Evolutionary conservation across 495 filamentous ascomycete genomes (phyloP).

Genomic region (Penicillium fimorum): DNA sequence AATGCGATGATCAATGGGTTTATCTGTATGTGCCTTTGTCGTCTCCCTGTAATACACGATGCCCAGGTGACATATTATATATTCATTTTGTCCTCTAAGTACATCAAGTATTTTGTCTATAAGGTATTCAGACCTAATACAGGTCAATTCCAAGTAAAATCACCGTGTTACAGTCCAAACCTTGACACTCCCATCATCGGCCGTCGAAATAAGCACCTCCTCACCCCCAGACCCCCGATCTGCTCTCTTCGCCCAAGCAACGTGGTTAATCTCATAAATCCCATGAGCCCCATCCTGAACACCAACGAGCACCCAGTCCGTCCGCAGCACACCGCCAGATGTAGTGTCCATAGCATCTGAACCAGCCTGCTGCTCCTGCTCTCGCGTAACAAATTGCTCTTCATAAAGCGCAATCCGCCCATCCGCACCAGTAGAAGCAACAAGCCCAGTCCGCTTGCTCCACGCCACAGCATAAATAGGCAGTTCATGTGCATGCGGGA

Average conservation of each 20-base stretch:
- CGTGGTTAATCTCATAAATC: conserved; percentile 90
- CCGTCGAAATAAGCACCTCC: conserved; percentile 73
- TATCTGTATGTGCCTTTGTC: too few species aligned
- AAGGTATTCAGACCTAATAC: background rate
- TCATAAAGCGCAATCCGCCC: conserved; percentile 79
- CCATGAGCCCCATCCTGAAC: conserved; percentile 72
- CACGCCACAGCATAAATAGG: conserved; percentile 79
- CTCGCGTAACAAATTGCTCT: conserved; percentile 45
- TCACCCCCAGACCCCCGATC: conserved; percentile 38
- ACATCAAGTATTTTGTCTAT: background rate
- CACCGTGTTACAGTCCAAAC: conserved; percentile 58
- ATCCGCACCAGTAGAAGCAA: conserved; percentile 85
- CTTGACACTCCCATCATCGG: conserved; percentile 75
- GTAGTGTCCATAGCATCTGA: conserved; percentile 43
- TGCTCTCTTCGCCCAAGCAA: conserved; percentile 64
- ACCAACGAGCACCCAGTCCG: conserved; percentile 67
- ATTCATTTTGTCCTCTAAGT: background rate
- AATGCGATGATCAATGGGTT: too few species aligned
- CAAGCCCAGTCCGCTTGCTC: conserved; percentile 69
- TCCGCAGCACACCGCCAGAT: conserved; percentile 22
- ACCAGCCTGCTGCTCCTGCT: conserved; percentile 5
- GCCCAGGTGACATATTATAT: background rate
- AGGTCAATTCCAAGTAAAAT: conserved; percentile 8
- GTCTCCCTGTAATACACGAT: too few species aligned
- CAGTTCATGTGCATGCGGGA: conserved; percentile 74